Evolutionary conservation across 2,329 filamentous ascomycete genomes (phyloP).

Genomic region (Botrytis medusae): DNA sequence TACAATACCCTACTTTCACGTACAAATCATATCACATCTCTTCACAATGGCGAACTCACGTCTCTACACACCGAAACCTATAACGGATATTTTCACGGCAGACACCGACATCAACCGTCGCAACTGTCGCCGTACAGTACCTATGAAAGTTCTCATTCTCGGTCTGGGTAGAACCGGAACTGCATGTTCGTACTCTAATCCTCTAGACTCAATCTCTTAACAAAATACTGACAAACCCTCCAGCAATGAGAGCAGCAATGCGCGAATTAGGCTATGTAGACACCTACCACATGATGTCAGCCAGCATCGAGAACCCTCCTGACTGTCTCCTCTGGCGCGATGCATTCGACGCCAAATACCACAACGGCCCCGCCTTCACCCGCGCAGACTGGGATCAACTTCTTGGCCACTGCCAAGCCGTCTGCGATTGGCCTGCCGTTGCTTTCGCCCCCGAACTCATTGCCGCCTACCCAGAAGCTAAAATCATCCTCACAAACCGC

Average conservation of each 20-base stretch:
- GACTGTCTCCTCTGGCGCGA: conserved; percentile 70
- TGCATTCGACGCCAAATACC: conserved; percentile 62
- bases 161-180: conserved; percentile 71
- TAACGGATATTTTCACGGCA: conserved; percentile 61
- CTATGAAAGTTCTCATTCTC: conserved; percentile 71
- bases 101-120: conserved; percentile 69
- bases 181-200: conserved; percentile 52
- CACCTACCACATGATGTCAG: conserved; percentile 74
- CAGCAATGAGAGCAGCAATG: conserved; percentile 64
- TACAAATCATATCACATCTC: not conserved
- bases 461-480: conserved; percentile 28
- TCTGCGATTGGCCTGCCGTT: conserved; percentile 31
- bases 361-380: conserved; percentile 59
- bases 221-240: not conserved
- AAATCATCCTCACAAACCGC: conserved; percentile 28
- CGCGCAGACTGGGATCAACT: conserved; percentile 69
- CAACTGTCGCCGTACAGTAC: conserved; percentile 63
- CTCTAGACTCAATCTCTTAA: not conserved
- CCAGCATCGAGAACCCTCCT: conserved; percentile 65
- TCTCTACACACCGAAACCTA: conserved; percentile 44
- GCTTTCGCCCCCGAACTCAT: conserved; percentile 38
- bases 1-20: not conserved
- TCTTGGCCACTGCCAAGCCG: conserved; percentile 54
- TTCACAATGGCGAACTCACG: conserved; percentile 28
- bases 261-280: conserved; percentile 65